Base-by-base conservation (phyloP, 768 basidiomycete genomes). In the Amanita fuliginea region DNA sequence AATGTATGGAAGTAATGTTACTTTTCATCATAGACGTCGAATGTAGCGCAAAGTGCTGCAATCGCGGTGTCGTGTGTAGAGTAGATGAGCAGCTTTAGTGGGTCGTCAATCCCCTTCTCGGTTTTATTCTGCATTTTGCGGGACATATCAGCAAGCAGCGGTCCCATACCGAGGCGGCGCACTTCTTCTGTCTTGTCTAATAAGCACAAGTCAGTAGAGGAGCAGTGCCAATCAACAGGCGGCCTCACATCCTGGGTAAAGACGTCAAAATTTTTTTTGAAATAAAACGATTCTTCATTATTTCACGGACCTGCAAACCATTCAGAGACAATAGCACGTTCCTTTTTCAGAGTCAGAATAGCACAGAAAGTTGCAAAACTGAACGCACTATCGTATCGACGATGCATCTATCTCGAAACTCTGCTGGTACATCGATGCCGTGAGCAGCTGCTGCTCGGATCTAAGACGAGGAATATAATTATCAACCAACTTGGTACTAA, bases 11-110 rank as follows among this genome's bases (percentile, higher is more conserved):
- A 13, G 36, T 18, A n/a, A 6, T 62, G 72, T 22, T 58, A 82
- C 84, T 71, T 74, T 4, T 84, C 75, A 53, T 89, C 83, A 61
- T 77, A 87, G 3, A 80, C 81, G 54, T 86, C 84, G 2, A 89
- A 68, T 3, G 85, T 83, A 21, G 69, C 66, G 39, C 74, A 73
- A 30, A 87, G 56, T 0, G 71, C 83, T 0, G 83, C 85, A 21
- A 89, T 62, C 1, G 78, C 74, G 3, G 84, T 82, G 59, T 88
- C 86, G 55, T 87, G 85, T 4, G 82, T 83, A 47, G 73, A 75
- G 55, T 85, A 80, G 3, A 89, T 73, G 4, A 85, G 74, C 26
- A 89, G 66, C 58, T 81, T 82, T 47, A 80, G 59, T 8, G 76
- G 71, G 52, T 81, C 75, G 3, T 64, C 56, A 7, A 64, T 63